Percentiles rank a stretch among this genome's conserved stretches.
phyloP scores from a whole-genome alignment of 306 rosid species.

The Medicago arabica region DNA sequence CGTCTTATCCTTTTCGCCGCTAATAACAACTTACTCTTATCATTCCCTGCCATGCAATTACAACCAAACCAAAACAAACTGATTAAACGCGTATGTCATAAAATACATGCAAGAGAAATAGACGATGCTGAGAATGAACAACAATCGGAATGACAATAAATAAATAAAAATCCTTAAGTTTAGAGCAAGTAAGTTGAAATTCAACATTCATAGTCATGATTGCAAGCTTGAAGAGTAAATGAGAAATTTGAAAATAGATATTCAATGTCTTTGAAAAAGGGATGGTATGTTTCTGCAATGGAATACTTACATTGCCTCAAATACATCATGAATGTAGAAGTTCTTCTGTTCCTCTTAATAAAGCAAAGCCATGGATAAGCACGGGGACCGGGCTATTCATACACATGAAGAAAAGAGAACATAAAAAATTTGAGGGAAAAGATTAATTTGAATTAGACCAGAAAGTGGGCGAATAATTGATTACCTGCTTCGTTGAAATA shows the following conservation, averaged over 20 bases:
- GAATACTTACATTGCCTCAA: conserved; percentile 63
- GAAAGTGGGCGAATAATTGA: neutral
- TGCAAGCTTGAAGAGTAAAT: neutral
- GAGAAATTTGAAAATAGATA: neutral
- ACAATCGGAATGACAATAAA: neutral
- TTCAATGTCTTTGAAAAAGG: neutral
- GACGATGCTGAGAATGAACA: neutral
- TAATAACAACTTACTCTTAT: conserved; percentile 56
- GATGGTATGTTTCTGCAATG: conserved; percentile 3
- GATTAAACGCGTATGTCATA: neutral
- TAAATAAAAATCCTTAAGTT: neutral
- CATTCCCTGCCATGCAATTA: conserved; percentile 52
- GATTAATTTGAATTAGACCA: neutral
- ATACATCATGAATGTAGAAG: conserved; percentile 62
- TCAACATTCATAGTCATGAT: conserved; percentile 15
- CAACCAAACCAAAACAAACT: conserved; percentile 38
- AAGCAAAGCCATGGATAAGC: conserved; percentile 68
- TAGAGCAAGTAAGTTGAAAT: neutral
- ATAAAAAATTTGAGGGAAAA: neutral
- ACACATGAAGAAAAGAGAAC: conserved; percentile 12
- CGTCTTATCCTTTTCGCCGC: conserved; percentile 72
- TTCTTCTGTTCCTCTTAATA: conserved; percentile 68
- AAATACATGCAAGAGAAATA: neutral
- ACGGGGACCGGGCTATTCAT: conserved; percentile 75
- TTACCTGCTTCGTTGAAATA: conserved; percentile 79